These are phyloP conservation scores for Macrolepiota fuliginosa DNA, from an alignment of 768 basidiomycete genomes.

Conservation along the genomic window DNA sequence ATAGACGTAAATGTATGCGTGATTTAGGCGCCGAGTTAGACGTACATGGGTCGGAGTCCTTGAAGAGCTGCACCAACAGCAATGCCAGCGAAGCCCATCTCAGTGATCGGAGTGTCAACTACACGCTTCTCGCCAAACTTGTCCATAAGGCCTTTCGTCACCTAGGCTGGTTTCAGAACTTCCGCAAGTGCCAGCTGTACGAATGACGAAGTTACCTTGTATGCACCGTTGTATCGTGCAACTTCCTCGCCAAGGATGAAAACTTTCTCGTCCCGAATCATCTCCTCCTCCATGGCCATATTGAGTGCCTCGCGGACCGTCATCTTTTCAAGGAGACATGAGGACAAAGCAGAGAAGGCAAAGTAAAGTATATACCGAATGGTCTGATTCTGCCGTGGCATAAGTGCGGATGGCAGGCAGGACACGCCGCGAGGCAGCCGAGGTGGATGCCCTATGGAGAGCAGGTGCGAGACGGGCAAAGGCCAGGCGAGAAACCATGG, in stretches of 20 bases:
- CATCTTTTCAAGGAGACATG: slow-evolving; percentile 53
- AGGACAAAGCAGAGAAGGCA: slow-evolving; percentile 14
- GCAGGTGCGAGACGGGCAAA: slow-evolving; percentile 64
- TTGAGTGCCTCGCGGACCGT: slow-evolving; percentile 98
- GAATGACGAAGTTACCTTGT: slow-evolving; percentile 61
- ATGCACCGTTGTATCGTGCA: slow-evolving; percentile 96
- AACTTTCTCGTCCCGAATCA: slow-evolving; percentile 92
- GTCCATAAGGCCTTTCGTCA: slow-evolving; percentile 98
- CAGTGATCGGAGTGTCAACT: slow-evolving; percentile 94
- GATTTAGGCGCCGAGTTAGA: slow-evolving; percentile 10
- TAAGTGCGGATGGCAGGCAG: slow-evolving; percentile 52
- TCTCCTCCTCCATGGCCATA: slow-evolving; percentile 98
- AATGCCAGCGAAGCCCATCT: slow-evolving; percentile 98
- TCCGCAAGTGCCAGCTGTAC: slow-evolving; percentile 3
- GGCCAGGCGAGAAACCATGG: slow-evolving; percentile 63
- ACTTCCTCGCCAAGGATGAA: slow-evolving; percentile 98
- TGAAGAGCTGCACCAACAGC: slow-evolving; percentile 93
- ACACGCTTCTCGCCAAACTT: slow-evolving; percentile 99
- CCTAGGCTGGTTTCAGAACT: slow-evolving; percentile 41
- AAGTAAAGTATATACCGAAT: slow-evolving; percentile 33
- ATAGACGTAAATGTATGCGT: slow-evolving; percentile 12
- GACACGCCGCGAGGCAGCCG: slow-evolving; percentile 38
- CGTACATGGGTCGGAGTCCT: slow-evolving; percentile 90
- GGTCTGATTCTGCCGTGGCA: slow-evolving; percentile 54
- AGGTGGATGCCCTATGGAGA: slow-evolving; percentile 46